Conservation (phyloP, 495 filamentous ascomycete species). For the Penicillium cataractarum region DNA sequence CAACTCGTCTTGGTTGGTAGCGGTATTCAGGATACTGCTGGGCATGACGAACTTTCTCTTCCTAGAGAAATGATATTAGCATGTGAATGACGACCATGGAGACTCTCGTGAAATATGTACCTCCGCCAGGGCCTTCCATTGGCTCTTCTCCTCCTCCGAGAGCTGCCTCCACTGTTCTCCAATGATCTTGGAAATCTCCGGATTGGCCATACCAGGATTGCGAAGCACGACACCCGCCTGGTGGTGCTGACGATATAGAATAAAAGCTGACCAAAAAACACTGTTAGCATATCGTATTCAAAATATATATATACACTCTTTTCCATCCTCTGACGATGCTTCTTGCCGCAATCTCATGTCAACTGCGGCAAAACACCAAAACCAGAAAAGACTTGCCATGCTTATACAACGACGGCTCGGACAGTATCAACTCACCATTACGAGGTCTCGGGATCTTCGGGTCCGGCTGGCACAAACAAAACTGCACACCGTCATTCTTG, state of each 20-base stretch:
- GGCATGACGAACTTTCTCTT: slow-evolving; percentile 90
- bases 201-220: slow-evolving; percentile 89
- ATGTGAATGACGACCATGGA: not conserved
- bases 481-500: slow-evolving; percentile 51
- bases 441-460: slow-evolving; percentile 92
- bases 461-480: slow-evolving; percentile 92
- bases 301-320: slow-evolving; percentile 1
- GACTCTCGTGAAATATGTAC: slow-evolving; percentile 41
- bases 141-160: slow-evolving; percentile 71
- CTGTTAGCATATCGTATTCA: slow-evolving; percentile 20
- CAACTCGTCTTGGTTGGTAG: slow-evolving; percentile 86
- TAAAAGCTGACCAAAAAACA: slow-evolving; percentile 72
- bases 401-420: slow-evolving; percentile 19
- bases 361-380: slow-evolving; percentile 19
- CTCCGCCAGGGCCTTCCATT: slow-evolving; percentile 91
- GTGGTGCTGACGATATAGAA: slow-evolving; percentile 93
- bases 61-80: slow-evolving; percentile 46
- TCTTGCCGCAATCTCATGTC: not conserved
- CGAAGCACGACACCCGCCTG: slow-evolving; percentile 79
- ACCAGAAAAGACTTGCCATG: slow-evolving; percentile 34
- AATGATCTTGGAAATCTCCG: slow-evolving; percentile 97
- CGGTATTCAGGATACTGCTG: slow-evolving; percentile 91
- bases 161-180: slow-evolving; percentile 87
- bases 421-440: slow-evolving; percentile 73
- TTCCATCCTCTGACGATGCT: not conserved